Evolutionary conservation across 805 yeast genomes (phyloP).

Genomic region (Yamadazyma sp.): DNA sequence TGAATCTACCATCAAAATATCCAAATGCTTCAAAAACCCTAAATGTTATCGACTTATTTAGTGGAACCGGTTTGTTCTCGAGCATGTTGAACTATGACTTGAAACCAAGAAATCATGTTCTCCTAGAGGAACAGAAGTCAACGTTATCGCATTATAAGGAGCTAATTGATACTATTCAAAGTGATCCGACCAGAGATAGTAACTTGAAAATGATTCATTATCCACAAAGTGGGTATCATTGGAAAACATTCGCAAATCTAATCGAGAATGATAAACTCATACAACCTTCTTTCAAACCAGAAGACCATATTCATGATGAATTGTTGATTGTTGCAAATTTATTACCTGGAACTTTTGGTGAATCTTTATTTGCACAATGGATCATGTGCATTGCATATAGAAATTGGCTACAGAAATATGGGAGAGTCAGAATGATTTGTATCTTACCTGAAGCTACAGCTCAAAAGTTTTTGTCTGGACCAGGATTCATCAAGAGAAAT

Average conservation of each 20-base stretch:
- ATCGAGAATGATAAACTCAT: conserved; percentile 45
- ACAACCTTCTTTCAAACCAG: conserved; percentile 19
- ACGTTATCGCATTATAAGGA: conserved; percentile 26
- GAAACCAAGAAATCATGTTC: conserved; percentile 59
- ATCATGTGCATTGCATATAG: conserved; percentile 60
- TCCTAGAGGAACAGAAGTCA: conserved; percentile 51
- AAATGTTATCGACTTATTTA: conserved; percentile 57
- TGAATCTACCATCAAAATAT: conserved; percentile 39
- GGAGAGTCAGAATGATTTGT: conserved; percentile 71
- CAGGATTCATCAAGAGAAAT: conserved; percentile 50
- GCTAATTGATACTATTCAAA: conserved; percentile 20
- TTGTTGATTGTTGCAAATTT: conserved; percentile 60
- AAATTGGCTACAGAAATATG: conserved; percentile 71
- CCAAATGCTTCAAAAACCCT: conserved; percentile 31
- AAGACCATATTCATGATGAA: conserved; percentile 47
- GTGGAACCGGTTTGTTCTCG: conserved; percentile 61
- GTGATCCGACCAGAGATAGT: conserved; percentile 23
- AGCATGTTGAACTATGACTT: conserved; percentile 57
- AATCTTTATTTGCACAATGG: conserved; percentile 73
- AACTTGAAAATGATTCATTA: conserved; percentile 19
- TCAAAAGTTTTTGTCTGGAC: conserved; percentile 52
- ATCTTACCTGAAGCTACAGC: conserved; percentile 60
- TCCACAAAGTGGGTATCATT: conserved; percentile 57
- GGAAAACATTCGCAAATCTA: conserved; percentile 59
- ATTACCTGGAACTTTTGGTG: conserved; percentile 51